A percentile compares a stretch with the other conserved stretches of the same genome.
phyloP scores from a whole-genome alignment of 345 rosid genomes.

The Pistacia integerrima region DNA sequence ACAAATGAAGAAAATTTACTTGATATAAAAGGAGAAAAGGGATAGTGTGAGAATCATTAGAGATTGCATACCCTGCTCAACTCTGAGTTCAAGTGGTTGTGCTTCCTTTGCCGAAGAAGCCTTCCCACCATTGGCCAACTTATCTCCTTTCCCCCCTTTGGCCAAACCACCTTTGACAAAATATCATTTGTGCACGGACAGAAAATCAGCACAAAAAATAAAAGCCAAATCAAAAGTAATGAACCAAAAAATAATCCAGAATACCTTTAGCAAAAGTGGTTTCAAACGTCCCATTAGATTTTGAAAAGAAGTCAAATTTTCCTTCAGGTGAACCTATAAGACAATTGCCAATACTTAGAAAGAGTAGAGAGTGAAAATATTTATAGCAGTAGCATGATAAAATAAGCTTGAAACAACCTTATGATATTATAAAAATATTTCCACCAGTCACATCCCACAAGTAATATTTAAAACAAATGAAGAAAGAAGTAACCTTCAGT shows the following conservation, averaged over 20 bases:
- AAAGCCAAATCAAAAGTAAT: conserved; percentile 15
- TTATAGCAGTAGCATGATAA: background rate
- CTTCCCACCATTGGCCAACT: conserved; percentile 38
- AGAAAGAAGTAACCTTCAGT: conserved; percentile 40
- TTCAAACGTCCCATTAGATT: conserved; percentile 40
- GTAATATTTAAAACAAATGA: conserved; percentile 5
- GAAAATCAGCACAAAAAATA: conserved; percentile 13
- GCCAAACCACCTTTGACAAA: conserved; percentile 32
- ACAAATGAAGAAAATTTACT: too few relatives aligned
- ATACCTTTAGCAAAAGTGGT: conserved; percentile 40
- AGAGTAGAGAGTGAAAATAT: background rate
- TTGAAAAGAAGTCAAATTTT: conserved; percentile 30
- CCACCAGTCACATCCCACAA: background rate
- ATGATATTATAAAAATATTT: background rate
- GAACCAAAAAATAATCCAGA: conserved; percentile 8
- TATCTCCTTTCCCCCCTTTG: conserved; percentile 64
- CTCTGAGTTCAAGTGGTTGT: conserved; percentile 56
- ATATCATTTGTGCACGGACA: conserved; percentile 5
- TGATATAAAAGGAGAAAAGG: too few relatives aligned
- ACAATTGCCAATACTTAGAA: background rate
- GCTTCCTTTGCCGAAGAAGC: conserved; percentile 46
- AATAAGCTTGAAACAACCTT: background rate
- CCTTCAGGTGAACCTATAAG: conserved; percentile 29
- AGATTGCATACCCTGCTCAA: conserved; percentile 53
- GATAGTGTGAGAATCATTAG: too few relatives aligned